Evolutionary conservation across 1,284 basidiomycete species (phyloP).

Genomic region (Malassezia arunalokei): DNA sequence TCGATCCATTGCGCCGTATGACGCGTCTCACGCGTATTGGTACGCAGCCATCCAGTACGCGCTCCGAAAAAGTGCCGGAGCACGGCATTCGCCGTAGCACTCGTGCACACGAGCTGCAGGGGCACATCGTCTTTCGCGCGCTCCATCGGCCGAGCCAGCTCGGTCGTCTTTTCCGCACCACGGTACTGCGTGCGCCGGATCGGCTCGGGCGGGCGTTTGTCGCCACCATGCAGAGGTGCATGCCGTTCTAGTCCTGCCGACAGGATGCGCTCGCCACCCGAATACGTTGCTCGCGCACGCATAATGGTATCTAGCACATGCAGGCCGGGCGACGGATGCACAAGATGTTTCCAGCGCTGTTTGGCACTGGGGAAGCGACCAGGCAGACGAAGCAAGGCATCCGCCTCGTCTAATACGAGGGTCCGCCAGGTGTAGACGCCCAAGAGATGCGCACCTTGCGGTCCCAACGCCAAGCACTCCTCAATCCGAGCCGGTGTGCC

Average conservation of each 20-base stretch:
- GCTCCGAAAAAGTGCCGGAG: conserved; percentile 42
- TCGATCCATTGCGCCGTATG: conserved; percentile 39
- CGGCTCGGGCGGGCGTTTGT: conserved; percentile 26
- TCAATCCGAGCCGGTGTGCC: conserved; percentile 34
- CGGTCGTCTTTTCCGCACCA: conserved; percentile 18
- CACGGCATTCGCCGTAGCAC: conserved; percentile 42
- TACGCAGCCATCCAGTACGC: conserved; percentile 41
- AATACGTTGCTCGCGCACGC: conserved; percentile 28
- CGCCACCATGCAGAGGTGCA: conserved; percentile 19
- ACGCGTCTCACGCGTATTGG: conserved; percentile 23
- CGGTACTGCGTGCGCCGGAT: conserved; percentile 29
- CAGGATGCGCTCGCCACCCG: conserved; percentile 29
- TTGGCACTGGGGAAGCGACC: conserved; percentile 36
- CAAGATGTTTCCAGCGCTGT: conserved; percentile 33
- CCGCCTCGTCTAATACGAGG: conserved; percentile 40
- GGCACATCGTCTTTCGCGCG: conserved; percentile 20
- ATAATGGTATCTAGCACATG: conserved; percentile 32
- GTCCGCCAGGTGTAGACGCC: conserved; percentile 31
- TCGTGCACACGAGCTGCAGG: conserved; percentile 35
- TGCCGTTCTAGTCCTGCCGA: conserved; percentile 33
- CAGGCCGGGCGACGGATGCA: conserved; percentile 35
- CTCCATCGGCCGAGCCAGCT: conserved; percentile 18
- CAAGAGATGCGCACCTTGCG: conserved; percentile 24
- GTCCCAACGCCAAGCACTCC: conserved; percentile 23
- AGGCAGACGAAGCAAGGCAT: conserved; percentile 38